Evolutionary conservation across 306 rosid species (phyloP).

Genomic region (Vigna radiata): DNA sequence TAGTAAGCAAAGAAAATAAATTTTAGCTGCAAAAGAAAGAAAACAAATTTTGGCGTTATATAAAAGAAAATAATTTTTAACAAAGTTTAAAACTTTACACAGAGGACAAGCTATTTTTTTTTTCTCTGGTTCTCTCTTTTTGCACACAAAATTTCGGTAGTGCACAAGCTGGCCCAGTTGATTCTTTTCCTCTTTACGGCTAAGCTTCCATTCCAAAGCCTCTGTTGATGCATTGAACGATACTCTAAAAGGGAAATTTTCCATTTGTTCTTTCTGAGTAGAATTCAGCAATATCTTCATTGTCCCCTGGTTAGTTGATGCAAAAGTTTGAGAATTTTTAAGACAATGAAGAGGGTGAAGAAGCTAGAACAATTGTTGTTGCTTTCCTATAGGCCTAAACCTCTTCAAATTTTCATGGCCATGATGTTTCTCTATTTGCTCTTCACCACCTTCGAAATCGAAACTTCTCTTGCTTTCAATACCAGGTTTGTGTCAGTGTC

Average conservation of each 20-base stretch:
- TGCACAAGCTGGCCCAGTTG: constrained; percentile 3
- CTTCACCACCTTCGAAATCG: constrained; percentile 66
- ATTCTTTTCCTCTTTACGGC: constrained; percentile 19
- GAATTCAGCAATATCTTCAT: constrained; percentile 17
- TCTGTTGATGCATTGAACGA: constrained; percentile 3
- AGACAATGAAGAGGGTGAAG: constrained; percentile 65
- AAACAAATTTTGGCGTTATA: too few relatives aligned
- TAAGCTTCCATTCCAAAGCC: neutral
- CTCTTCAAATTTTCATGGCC: constrained; percentile 63
- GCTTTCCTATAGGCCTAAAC: constrained; percentile 51
- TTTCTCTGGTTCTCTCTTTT: neutral
- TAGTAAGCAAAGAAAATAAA: neutral
- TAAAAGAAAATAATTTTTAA: neutral
- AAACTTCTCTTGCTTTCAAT: constrained; percentile 58
- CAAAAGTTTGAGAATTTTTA: constrained; percentile 16
- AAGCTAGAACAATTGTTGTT: constrained; percentile 52
- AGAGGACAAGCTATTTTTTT: too few relatives aligned
- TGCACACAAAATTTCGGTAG: neutral
- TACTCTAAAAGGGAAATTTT: neutral
- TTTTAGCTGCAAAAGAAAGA: too few relatives aligned
- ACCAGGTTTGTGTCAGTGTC: constrained; percentile 50
- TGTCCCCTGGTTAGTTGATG: neutral
- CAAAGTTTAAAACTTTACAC: neutral
- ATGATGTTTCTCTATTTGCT: constrained; percentile 57
- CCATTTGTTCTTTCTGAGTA: constrained; percentile 4